Evolutionary conservation across 2,329 filamentous ascomycete species (phyloP), one percentile per base, ranked within the genome.

Genomic region (Zymoseptoria brevis): DNA sequence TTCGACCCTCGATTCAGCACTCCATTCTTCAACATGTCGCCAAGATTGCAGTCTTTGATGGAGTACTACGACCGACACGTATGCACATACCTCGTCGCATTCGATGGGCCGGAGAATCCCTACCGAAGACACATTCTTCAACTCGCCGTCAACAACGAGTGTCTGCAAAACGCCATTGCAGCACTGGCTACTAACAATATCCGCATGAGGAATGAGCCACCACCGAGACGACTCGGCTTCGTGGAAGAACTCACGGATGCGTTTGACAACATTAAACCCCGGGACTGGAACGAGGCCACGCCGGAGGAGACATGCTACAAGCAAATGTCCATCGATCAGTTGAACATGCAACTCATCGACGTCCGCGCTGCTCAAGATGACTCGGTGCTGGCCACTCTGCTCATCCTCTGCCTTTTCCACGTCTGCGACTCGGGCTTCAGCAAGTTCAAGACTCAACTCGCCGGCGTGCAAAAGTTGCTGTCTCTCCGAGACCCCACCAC

Each of bases 21-120:
- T 35, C 69, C 71, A 5, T 73, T 81, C 80, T 70, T 76, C 83
- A 77, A 80, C 66, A 77, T 89, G 68, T 85, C 89, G 61, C 84
- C 87, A 60, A 88, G 90, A 70, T 87, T 96, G 78, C 87, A 88
- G 65, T 95, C 88, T 75, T 87, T 96, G 71, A 87, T 96, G 78
- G 88, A 95, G 72, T 96, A 96, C 75, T 96, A 96, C 75, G 87
- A 92, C 71, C 91, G 90, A 73, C 89, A 90, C 70, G 92, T 97
- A 77, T 94, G 91, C 66, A 89, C 90, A 4, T 90, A 90, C 60
- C 89, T 96, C 75, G 91, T 96, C 55, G 89, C 91, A 66, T 91
- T 96, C 72, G 93, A 97, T 72, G 87, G 87, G 9, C 87, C 89
- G 1, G 82, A 81, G 62, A 96, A 96, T 72, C 93, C 93, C 1